These are phyloP conservation scores for Umbellularia californica DNA, from an alignment of 164 flowering plant species.

Conservation along the genomic window DNA sequence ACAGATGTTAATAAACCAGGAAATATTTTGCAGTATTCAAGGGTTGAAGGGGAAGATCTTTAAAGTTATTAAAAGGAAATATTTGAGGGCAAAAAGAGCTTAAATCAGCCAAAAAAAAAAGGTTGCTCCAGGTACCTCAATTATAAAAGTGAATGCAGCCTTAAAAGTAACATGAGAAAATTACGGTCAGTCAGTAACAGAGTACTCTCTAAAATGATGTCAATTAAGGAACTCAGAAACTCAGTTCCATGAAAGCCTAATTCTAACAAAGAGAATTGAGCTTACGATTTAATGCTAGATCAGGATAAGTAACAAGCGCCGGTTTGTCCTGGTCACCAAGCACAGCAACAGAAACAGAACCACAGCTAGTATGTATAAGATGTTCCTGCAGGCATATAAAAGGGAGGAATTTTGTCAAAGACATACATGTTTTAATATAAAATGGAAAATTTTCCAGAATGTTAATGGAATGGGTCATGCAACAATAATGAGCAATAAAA, in stretches of 20 bases:
- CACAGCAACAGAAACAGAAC: slow-evolving; percentile 74
- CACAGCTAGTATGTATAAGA: slow-evolving; percentile 56
- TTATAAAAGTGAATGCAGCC: neutral
- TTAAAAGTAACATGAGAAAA: neutral
- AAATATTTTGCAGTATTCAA: neutral
- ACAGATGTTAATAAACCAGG: neutral
- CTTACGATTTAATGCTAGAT: slow-evolving; percentile 89
- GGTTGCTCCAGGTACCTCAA: neutral
- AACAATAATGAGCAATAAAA: neutral
- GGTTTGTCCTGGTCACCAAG: slow-evolving; percentile 90
- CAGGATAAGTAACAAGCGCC: slow-evolving; percentile 86
- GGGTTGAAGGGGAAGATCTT: too few relatives aligned
- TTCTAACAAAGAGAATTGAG: neutral
- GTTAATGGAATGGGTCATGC: neutral
- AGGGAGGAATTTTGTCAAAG: neutral
- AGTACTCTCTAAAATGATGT: too few relatives aligned
- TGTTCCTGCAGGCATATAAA: slow-evolving; percentile 55
- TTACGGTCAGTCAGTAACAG: neutral
- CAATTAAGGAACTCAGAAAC: too few relatives aligned
- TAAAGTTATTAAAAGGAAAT: neutral
- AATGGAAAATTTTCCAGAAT: neutral
- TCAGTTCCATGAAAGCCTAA: neutral
- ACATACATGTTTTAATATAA: neutral
- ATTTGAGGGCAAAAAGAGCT: neutral
- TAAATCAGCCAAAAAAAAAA: neutral